Evolutionary conservation across 129 eudicot genomes (phyloP).

Genomic region (Flaveria robusta): DNA sequence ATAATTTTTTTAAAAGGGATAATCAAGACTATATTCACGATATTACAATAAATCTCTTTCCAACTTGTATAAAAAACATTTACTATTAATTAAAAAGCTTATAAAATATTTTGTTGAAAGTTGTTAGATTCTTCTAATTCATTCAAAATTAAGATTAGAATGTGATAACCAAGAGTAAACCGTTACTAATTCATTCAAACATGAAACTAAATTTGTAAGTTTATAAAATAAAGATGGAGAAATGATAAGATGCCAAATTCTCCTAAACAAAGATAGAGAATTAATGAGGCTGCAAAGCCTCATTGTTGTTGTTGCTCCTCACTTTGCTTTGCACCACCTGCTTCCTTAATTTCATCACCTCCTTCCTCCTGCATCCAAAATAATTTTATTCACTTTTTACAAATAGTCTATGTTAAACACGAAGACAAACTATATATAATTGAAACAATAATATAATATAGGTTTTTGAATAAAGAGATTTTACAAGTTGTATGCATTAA

Average conservation of each 20-base stretch:
- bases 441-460: neutral
- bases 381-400: neutral
- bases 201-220: constrained; percentile 5
- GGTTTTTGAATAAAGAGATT: neutral
- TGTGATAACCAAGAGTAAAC: neutral
- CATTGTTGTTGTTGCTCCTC: neutral
- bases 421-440: neutral
- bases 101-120: too few species aligned
- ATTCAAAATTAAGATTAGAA: neutral
- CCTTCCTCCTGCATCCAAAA: neutral
- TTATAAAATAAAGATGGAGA: neutral
- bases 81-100: too few species aligned
- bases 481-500: too few species aligned
- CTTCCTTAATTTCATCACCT: neutral
- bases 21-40: too few species aligned
- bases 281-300: neutral
- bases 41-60: too few species aligned
- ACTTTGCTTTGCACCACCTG: constrained; percentile 9
- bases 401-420: neutral
- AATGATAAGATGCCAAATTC: neutral
- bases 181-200: constrained; percentile 8
- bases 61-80: too few species aligned
- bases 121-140: neutral
- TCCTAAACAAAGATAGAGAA: neutral
- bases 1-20: too few species aligned